Conservation (phyloP, 306 rosid species). For the Heteromeles arbutifolia region DNA sequence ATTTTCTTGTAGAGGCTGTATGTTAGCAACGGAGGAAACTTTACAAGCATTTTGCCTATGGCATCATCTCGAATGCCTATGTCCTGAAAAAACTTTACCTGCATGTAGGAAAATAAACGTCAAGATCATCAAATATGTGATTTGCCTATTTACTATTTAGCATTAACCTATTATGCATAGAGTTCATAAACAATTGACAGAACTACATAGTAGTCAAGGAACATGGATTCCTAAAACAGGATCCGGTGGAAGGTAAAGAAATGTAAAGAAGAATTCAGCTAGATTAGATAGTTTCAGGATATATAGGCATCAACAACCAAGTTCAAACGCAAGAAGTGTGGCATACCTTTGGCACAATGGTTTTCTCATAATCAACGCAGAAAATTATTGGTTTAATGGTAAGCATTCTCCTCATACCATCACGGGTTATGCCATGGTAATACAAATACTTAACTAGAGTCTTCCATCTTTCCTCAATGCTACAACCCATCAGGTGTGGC, state of each 20-base stretch:
- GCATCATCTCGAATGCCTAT: slow-evolving; percentile 72
- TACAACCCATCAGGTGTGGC: slow-evolving; percentile 84
- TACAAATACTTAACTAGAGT: slow-evolving; percentile 83
- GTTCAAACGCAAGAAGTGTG: slow-evolving; percentile 11
- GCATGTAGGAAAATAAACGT: slow-evolving; percentile 19
- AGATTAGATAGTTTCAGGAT: background rate
- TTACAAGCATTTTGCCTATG: slow-evolving; percentile 88
- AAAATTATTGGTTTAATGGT: slow-evolving; percentile 74
- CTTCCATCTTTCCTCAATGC: slow-evolving; percentile 87
- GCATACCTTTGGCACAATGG: slow-evolving; percentile 81
- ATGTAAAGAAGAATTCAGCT: slow-evolving; percentile 6
- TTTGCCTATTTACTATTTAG: background rate
- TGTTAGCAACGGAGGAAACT: slow-evolving; percentile 75
- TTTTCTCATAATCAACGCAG: slow-evolving; percentile 63
- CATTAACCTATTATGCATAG: background rate
- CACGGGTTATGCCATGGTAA: slow-evolving; percentile 71
- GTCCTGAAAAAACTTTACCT: slow-evolving; percentile 78
- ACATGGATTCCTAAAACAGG: slow-evolving; percentile 10
- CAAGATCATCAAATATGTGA: slow-evolving; percentile 6
- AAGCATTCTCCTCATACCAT: slow-evolving; percentile 92
- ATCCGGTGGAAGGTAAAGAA: background rate
- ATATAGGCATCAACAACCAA: background rate
- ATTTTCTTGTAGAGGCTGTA: slow-evolving; percentile 88
- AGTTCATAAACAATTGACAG: background rate
- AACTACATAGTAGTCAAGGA: background rate